phyloP scores from a whole-genome alignment of 1,139 yeast species.

The Geotrichum aggregatum region DNA sequence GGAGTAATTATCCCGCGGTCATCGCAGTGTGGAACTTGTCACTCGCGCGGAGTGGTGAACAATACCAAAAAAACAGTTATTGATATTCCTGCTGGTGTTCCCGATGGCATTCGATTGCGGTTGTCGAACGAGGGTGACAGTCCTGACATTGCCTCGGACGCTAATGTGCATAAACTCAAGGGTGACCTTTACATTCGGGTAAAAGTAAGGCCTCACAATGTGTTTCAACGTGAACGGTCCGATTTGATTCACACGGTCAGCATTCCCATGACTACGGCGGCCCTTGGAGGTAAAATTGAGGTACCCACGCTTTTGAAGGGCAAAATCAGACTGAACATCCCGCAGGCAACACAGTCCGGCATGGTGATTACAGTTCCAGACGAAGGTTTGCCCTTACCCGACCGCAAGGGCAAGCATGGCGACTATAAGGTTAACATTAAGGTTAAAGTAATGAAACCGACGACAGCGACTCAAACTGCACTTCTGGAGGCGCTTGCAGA shows the following conservation, averaged over 20 bases:
- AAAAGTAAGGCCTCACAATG: constrained; percentile 67
- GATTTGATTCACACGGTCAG: constrained; percentile 61
- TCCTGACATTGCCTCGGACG: constrained; percentile 49
- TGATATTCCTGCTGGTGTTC: constrained; percentile 84
- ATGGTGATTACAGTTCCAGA: constrained; percentile 72
- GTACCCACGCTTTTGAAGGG: constrained; percentile 84
- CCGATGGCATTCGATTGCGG: constrained; percentile 80
- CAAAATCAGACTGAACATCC: constrained; percentile 68
- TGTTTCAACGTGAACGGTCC: constrained; percentile 61
- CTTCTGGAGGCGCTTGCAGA: constrained; percentile 92
- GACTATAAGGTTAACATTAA: constrained; percentile 72
- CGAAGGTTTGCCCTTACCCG: constrained; percentile 76
- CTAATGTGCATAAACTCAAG: constrained; percentile 56
- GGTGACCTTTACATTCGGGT: constrained; percentile 88
- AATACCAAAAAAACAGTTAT: constrained; percentile 64
- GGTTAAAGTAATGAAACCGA: constrained; percentile 69
- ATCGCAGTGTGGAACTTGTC: constrained; percentile 76
- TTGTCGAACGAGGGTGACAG: constrained; percentile 90
- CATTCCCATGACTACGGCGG: constrained; percentile 92
- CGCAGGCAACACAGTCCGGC: constrained; percentile 81
- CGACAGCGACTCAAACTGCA: constrained; percentile 85
- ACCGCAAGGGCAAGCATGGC: constrained; percentile 51
- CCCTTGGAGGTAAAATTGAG: constrained; percentile 84
- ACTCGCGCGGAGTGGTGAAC: constrained; percentile 82
- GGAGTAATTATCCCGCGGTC: constrained; percentile 71